Conservation (phyloP, 2,329 filamentous ascomycete species). For the Fusarium sp. region DNA sequence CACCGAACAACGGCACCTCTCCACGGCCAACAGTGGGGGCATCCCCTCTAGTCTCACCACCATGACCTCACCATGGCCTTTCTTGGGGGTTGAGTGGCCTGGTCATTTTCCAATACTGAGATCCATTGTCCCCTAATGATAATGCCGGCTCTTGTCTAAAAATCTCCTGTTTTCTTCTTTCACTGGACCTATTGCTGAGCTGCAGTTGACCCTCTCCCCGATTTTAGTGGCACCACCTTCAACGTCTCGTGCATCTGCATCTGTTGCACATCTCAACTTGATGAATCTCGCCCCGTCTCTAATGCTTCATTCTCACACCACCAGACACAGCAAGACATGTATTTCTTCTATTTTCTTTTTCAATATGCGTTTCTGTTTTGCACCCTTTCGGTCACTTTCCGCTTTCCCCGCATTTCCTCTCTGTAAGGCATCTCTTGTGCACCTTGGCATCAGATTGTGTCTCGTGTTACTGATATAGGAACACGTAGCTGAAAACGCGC, state of each 20-base stretch:
- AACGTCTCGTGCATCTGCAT: constrained; percentile 9
- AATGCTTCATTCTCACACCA: constrained; percentile 17
- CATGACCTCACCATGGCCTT: constrained; percentile 43
- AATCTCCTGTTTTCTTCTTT: neutral
- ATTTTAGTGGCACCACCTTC: constrained; percentile 32
- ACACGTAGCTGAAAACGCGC: neutral
- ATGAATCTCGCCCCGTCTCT: constrained; percentile 3
- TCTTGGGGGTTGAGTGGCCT: constrained; percentile 6
- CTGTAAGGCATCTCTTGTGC: neutral
- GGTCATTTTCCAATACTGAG: constrained; percentile 13
- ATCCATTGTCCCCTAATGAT: constrained; percentile 4
- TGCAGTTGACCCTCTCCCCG: constrained; percentile 4
- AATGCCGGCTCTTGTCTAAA: neutral
- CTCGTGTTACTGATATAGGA: neutral
- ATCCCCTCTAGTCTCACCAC: constrained; percentile 35
- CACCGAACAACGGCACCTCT: constrained; percentile 18
- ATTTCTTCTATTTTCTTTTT: neutral
- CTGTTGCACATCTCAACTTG: constrained; percentile 16
- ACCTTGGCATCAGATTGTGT: neutral
- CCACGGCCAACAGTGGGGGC: constrained; percentile 31
- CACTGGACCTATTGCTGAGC: constrained; percentile 4
- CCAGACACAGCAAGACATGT: neutral
- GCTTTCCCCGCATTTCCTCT: constrained; percentile 14
- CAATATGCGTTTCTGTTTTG: neutral
- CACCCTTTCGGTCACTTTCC: constrained; percentile 32